phyloP scores from a whole-genome alignment of 495 filamentous ascomycete genomes.

The Xanthoparmelia taractica region DNA sequence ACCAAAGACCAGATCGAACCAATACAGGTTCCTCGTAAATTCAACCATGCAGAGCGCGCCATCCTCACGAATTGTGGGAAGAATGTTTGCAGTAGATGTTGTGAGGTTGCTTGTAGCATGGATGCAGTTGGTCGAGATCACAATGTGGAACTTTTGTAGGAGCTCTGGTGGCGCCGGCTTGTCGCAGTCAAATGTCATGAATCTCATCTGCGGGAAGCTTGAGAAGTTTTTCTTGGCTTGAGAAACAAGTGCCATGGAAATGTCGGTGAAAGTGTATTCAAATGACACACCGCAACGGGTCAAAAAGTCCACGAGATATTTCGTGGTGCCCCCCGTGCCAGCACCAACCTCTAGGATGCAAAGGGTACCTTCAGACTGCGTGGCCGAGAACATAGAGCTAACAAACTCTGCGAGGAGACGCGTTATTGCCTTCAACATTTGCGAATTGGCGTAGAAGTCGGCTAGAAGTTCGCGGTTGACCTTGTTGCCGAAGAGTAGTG shows the following conservation, averaged over 20 bases:
- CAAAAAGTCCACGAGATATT: constrained; percentile 23
- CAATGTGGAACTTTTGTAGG: constrained; percentile 29
- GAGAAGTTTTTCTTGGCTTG: constrained; percentile 30
- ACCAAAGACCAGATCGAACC: constrained; percentile 42
- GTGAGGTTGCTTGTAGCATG: constrained; percentile 39
- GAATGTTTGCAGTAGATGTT: constrained; percentile 30
- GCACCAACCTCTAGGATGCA: constrained; percentile 40
- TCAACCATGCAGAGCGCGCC: constrained; percentile 41
- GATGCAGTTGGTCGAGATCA: constrained; percentile 42
- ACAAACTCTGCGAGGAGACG: constrained; percentile 18
- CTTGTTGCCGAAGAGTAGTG: constrained; percentile 19
- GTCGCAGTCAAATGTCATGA: constrained; percentile 36
- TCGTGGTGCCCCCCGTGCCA: constrained; percentile 41
- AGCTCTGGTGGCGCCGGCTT: constrained; percentile 27
- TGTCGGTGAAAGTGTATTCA: constrained; percentile 42
- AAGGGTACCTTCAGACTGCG: constrained; percentile 12
- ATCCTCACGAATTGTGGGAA: constrained; percentile 32
- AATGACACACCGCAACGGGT: background rate
- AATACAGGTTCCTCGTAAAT: constrained; percentile 35
- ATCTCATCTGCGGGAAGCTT: constrained; percentile 34
- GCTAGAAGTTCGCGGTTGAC: constrained; percentile 11
- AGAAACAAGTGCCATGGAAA: constrained; percentile 36
- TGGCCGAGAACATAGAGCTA: background rate
- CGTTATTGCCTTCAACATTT: constrained; percentile 19
- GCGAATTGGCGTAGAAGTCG: constrained; percentile 24